Evolutionary conservation across 2,329 filamentous ascomycete genomes (phyloP).

Genomic region (Ophiostoma piceae): DNA sequence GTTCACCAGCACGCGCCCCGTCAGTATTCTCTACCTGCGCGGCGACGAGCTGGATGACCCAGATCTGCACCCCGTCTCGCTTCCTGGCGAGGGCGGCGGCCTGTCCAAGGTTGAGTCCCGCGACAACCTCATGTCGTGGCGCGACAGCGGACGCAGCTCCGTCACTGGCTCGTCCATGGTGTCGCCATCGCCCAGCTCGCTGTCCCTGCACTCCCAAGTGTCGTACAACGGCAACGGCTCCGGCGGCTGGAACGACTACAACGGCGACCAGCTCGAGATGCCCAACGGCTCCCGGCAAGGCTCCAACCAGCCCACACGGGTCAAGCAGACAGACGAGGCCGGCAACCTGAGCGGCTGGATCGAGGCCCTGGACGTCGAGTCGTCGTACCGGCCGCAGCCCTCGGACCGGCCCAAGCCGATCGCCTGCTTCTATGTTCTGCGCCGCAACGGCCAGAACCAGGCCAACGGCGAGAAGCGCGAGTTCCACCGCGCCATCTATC

Average conservation of each 20-base stretch:
- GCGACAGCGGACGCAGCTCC: constrained; percentile 51
- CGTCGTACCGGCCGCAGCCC: constrained; percentile 71
- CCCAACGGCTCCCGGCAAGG: constrained; percentile 43
- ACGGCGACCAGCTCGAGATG: constrained; percentile 20
- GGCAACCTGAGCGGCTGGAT: constrained; percentile 76
- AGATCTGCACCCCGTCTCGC: constrained; percentile 68
- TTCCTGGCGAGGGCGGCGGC: constrained; percentile 65
- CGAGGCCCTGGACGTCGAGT: constrained; percentile 85
- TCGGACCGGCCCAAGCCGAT: constrained; percentile 65
- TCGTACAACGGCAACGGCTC: constrained; percentile 42
- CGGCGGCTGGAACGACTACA: constrained; percentile 23
- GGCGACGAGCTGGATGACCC: constrained; percentile 76
- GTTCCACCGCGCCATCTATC: constrained; percentile 79
- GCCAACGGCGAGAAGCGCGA: constrained; percentile 36
- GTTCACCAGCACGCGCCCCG: constrained; percentile 77
- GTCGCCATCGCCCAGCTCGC: constrained; percentile 61
- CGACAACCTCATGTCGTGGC: constrained; percentile 45
- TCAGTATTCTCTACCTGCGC: constrained; percentile 71
- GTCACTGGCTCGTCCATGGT: constrained; percentile 57
- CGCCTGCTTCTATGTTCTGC: constrained; percentile 81
- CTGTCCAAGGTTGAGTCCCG: constrained; percentile 49
- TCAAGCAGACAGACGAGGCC: constrained; percentile 53
- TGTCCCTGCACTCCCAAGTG: constrained; percentile 56
- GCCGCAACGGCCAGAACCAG: constrained; percentile 42
- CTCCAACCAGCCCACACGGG: constrained; percentile 50